Percentiles rank a stretch among this genome's conserved stretches.
phyloP scores from a whole-genome alignment of 768 basidiomycete species.

The Lactarius pseudohatsudake region DNA sequence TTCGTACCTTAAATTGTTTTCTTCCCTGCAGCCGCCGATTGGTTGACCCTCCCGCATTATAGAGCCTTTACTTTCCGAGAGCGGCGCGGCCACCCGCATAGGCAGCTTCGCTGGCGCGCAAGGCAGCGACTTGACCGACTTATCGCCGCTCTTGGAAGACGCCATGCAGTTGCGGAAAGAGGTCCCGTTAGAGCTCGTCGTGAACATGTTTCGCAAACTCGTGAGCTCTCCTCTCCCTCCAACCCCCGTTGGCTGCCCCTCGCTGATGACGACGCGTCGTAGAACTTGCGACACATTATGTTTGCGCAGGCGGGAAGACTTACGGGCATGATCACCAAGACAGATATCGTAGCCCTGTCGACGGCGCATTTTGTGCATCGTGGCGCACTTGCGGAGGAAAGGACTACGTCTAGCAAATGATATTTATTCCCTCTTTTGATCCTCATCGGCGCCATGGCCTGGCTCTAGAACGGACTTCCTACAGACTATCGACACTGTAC shows the following conservation, averaged over 20 bases:
- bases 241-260: conserved; percentile 16
- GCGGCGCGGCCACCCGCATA: conserved; percentile 14
- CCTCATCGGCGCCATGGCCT: neutral
- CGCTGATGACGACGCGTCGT: neutral
- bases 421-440: neutral
- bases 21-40: neutral
- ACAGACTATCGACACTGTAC: neutral
- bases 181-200: conserved; percentile 68
- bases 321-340: conserved; percentile 66
- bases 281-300: conserved; percentile 69
- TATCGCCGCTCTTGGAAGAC: conserved; percentile 42
- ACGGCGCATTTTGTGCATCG: conserved; percentile 59
- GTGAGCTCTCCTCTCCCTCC: conserved; percentile 36
- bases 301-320: conserved; percentile 62
- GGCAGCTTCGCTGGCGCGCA: conserved; percentile 10
- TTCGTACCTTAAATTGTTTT: conserved; percentile 14
- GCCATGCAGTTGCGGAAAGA: conserved; percentile 64
- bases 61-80: conserved; percentile 16
- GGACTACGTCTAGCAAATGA: neutral
- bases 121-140: conserved; percentile 28
- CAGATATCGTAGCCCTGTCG: conserved; percentile 60
- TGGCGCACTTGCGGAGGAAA: conserved; percentile 31
- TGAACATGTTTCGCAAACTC: conserved; percentile 73
- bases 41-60: conserved; percentile 13
- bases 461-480: neutral